Evolutionary conservation across 1,139 yeast species (phyloP), one percentile per base, ranked within the genome.

Genomic region (Casaregolazyma lundiana): DNA sequence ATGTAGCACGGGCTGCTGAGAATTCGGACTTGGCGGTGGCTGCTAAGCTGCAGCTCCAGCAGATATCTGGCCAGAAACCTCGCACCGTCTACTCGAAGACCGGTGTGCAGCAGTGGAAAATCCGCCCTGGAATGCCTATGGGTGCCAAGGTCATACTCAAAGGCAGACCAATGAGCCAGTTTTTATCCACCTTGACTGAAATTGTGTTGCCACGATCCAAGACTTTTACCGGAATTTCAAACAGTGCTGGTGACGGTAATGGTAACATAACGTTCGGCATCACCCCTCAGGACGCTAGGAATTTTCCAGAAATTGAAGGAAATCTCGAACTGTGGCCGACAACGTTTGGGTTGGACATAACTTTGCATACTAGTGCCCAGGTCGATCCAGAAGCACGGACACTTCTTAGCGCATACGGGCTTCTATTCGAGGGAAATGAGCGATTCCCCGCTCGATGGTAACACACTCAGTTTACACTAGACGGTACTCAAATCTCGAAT

Each of bases 331-430:
- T 85, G 57, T 92, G 92, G 84, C 94, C 96, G 39, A 78, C 75
- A 57, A 79, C 90, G 45, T 87, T 81, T 64, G 97, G 97, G 51
- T 76, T 92, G 72, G 85, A 89, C 62, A 75, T 92, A 49, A 86
- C 90, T 38, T 72, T 92, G 57, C 87, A 85, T 63, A 92, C 98
- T 24, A 71, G 87, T 41, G 97, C 97, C 7, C 89, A 88, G 67
- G 83, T 89, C 22, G 97, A 90, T 63, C 80, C 81, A 36, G 95
- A 88, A 60, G 97, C 97, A n/a, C 80, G 95, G 65, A 80, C 85
- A 21, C 73, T 92, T 58, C 70, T 92, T 52, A 84, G 95, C 63
- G 83, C 89, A 3, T 76, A 81, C 58, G 96, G 96, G 11, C 67
- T 92, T 52, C 95, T 96, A 45, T 87, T 92, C 71, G 60, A 66